Base-by-base conservation (phyloP, 345 rosid species). In the Citrus reticulata region DNA sequence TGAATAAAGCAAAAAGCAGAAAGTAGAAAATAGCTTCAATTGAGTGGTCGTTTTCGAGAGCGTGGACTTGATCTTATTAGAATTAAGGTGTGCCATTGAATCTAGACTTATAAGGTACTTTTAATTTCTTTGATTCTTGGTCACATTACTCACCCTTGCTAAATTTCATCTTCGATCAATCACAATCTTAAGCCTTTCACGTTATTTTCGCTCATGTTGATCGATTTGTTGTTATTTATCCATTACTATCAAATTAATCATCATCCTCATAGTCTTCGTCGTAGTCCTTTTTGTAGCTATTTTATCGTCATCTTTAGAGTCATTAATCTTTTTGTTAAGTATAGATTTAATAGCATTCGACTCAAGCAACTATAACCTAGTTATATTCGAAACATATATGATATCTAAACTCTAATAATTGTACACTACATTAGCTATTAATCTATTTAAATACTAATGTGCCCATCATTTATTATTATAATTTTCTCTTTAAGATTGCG, bases 1-100 rank as follows among this genome's bases (percentile, higher is more conserved):
- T 69, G 19, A 63, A 74, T 6, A 16, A 57, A 60, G 51, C 51
- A 46, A 46, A 40, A 32, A 57, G 60, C 42, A 67, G n/a, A 54
- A 54, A 68, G 2, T 0, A 3, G 16, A 39, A 35, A 4, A 27
- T 24, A 72, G 29, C 7, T 8, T n/a, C 22, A 76, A 76, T 62
- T 7, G 34, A 57, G 60, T 46, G 66, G 84, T 79, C 84, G 4
- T 60, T 81, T 39, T 70, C 82, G 22, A 17, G 54, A 46, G 24
- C 32, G 73, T 78, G 78, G 83, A 84, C 80, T 75, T 63, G 57
- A 80, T n/a, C 35, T 14, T 19, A 37, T 35, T 9, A 54, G 0
- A 72, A 69, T 80, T 70, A 35, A 30, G 29, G 20, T 4, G 80
- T n/a, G 67, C 81, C 90, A 83, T 78, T 87, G 87, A 85, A 87